Percentiles rank a stretch among this genome's conserved stretches.
These are phyloP conservation scores for Phytophthora megakarya DNA, from an alignment of 352 stramenopile species.

Conservation along the genomic window DNA sequence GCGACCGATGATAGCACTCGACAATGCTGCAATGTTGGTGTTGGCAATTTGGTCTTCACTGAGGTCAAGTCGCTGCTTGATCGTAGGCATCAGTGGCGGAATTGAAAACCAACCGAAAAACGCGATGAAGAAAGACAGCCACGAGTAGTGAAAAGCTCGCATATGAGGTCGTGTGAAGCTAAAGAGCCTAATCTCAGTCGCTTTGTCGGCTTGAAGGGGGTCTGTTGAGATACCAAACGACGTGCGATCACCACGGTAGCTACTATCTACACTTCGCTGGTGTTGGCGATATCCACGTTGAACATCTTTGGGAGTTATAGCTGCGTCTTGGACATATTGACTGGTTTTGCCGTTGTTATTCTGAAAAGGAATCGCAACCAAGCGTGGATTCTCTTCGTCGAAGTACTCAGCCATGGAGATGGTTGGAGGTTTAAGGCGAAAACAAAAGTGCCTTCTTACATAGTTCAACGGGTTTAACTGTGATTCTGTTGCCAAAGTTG, in stretches of 20 bases:
- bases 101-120: constrained; percentile 96
- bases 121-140: constrained; percentile 93
- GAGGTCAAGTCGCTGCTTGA: constrained; percentile 50
- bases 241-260: background rate
- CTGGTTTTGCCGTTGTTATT: constrained; percentile 1
- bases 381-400: constrained; percentile 6
- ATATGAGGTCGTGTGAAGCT: constrained; percentile 29
- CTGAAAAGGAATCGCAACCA: background rate
- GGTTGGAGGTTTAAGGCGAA: constrained; percentile 1
- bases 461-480: background rate
- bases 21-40: constrained; percentile 88
- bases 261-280: background rate
- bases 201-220: constrained; percentile 33
- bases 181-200: constrained; percentile 35
- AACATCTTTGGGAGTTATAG: background rate
- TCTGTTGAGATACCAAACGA: constrained; percentile 38
- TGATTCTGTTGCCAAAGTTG: background rate
- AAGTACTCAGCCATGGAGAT: constrained; percentile 15
- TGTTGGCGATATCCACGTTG: background rate
- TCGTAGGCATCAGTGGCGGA: constrained; percentile 21
- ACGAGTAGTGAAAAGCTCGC: constrained; percentile 90
- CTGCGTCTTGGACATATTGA: constrained; percentile 3
- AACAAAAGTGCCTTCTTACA: constrained; percentile 6
- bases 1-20: constrained; percentile 89
- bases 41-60: constrained; percentile 85